phyloP scores from a whole-genome alignment of 495 filamentous ascomycete genomes.

The Neurospora sp. region DNA sequence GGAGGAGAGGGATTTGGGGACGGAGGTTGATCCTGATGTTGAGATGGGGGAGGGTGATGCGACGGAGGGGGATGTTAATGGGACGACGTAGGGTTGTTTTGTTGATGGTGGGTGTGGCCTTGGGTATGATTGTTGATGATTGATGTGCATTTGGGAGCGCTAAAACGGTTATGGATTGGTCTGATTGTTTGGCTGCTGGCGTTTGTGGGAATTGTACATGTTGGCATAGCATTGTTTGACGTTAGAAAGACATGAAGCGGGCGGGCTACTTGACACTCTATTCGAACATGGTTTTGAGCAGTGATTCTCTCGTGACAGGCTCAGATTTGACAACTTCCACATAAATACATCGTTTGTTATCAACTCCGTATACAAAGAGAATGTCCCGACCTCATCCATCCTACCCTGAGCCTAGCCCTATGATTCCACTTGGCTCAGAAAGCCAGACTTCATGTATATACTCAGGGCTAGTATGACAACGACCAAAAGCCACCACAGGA shows the following conservation, averaged over 20 bases:
- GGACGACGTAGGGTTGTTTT: neutral
- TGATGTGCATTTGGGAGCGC: neutral
- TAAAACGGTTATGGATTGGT: neutral
- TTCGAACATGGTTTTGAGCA: neutral
- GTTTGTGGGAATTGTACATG: neutral
- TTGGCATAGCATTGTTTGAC: neutral
- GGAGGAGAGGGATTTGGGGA: constrained; percentile 74
- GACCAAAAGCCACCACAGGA: neutral
- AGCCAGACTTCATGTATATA: neutral
- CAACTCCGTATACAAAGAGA: neutral
- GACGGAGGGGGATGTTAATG: no score
- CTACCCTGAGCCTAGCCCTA: rapidly evolving
- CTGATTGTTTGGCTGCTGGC: neutral
- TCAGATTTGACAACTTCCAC: no score
- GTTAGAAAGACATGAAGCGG: neutral
- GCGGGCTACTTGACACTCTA: neutral
- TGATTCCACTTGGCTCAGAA: neutral
- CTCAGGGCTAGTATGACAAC: neutral
- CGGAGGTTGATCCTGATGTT: constrained; percentile 55
- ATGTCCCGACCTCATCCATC: neutral
- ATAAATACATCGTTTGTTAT: neutral
- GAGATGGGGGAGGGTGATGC: constrained; percentile 18
- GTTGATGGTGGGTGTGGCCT: neutral
- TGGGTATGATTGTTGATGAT: neutral
- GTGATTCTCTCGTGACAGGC: no score